Base-by-base conservation (phyloP, 1,284 basidiomycete species). In the Moniliophthora roreri region DNA sequence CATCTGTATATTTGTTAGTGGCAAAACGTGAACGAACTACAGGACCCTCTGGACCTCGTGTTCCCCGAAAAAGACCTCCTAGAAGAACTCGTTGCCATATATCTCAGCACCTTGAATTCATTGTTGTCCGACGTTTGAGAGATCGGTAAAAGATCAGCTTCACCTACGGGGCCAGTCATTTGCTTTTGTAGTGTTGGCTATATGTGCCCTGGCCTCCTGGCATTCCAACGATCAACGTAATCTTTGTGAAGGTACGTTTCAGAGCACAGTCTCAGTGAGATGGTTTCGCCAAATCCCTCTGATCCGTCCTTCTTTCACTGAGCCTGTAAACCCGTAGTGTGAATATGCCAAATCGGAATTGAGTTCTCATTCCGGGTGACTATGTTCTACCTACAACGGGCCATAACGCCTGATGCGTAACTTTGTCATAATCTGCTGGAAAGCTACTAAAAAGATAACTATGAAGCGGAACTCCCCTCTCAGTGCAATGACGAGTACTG, bases 201-300 rank as follows among this genome's bases (percentile, higher is more conserved):
- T 82, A 0, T 79, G 78, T 55, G 78, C 80, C 13, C 66, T 78
- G 51, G 80, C 74, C 4, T 67, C 76, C 2, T 65, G 77, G 40
- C 76, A 67, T 56, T 67, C 73, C 23, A 66, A 75, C 54, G 81
- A 85, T 61, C 69, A 71, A 0, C 64, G 79, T 11, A 76, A 80
- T 1, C 63, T 64, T 10, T 61, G 64, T 15, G 67, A 57, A 10
- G 50, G 65, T 18, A 49, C 56, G 8, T 58, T 51, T 37, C 73
- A 50, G 42, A 50, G 50, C 77, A 78, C 0, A 71, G 75, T n/a
- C 3, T 39, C 1, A 80, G 81, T 3, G 79, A 72, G 72, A 48
- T 50, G 39, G 37, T 41, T 50, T 38, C 20, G 23, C 13, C 49
- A 50, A 16, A 50, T 50, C 18, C 49, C 26, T 5, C 32, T 50